Evolutionary conservation across 2,329 filamentous ascomycete genomes (phyloP).

Genomic region (Pseudopithomyces chartarum): DNA sequence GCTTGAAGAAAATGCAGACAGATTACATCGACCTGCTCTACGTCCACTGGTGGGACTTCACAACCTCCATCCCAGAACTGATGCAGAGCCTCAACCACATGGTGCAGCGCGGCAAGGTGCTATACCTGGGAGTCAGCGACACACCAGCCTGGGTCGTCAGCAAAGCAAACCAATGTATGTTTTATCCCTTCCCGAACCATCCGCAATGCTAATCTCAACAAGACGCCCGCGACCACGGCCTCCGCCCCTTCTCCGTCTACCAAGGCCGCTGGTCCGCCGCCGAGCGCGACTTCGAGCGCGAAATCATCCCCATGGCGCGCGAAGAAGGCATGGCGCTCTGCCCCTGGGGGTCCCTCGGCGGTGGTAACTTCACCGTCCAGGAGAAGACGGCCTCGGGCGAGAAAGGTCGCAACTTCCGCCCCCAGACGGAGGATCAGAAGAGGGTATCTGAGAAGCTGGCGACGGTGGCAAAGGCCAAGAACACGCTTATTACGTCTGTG

Average conservation of each 20-base stretch:
- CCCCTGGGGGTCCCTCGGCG: conserved; percentile 60
- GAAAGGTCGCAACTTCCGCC: conserved; percentile 41
- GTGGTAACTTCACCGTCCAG: conserved; percentile 49
- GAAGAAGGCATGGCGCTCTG: conserved; percentile 66
- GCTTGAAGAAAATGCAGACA: conserved; percentile 49
- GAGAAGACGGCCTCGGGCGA: conserved; percentile 36
- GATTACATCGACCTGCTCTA: conserved; percentile 48
- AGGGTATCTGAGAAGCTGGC: conserved; percentile 62
- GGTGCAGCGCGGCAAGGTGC: conserved; percentile 43
- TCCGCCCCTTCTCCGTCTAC: conserved; percentile 72
- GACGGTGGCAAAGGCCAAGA: conserved; percentile 63
- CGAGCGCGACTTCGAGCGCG: conserved; percentile 69
- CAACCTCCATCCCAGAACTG: conserved; percentile 42
- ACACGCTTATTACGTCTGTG: conserved; percentile 61
- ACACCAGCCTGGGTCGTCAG: conserved; percentile 50
- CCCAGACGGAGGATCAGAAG: conserved; percentile 55
- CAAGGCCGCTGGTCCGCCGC: conserved; percentile 67
- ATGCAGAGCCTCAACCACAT: conserved; percentile 46
- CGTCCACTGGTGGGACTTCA: conserved; percentile 50
- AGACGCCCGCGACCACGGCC: conserved; percentile 71
- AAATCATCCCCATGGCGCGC: conserved; percentile 70
- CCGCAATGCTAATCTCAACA: conserved; percentile 5
- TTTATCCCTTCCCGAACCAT: not conserved
- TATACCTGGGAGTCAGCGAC: conserved; percentile 47
- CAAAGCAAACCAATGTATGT: conserved; percentile 53